Evolutionary conservation across 768 basidiomycete genomes (phyloP), one percentile per base, ranked within the genome.

Genomic region (Lactifluus pinguis): DNA sequence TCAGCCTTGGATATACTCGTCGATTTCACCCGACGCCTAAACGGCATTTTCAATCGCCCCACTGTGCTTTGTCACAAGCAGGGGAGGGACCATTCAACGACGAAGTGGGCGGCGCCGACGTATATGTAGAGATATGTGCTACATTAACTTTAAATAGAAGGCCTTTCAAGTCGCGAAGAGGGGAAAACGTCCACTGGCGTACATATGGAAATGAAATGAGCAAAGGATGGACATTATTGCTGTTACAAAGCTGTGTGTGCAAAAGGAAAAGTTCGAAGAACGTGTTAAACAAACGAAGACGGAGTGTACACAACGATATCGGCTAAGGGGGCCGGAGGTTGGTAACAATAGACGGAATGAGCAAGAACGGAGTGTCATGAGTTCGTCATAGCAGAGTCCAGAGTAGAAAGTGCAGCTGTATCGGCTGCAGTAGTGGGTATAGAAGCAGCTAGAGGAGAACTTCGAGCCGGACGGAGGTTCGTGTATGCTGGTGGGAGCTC

Each of bases 401-500:
- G 47, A 3, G 55, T 15, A 17, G 48, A 19, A 25, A 5, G 2
- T 2, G 8, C 6, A 49, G 30, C 7, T 49, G 45, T 10, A 45
- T 45, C 45, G 5, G 21, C 19, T 47, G 32, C 11, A n/a, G 17
- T 14, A 2, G 51, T 17, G 3, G 52, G 19, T 17, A 39, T 13
- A 19, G 56, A 39, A 52, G 44, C 0, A 17, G 50, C 45, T 29
- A 38, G 50, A 17, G 56, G 56, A 38, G 51, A 49, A 14, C 29
- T 30, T 30, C 41, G 38, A 21, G 25, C 6, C 19, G 48, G 47
- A 14, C 65, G 65, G 50, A 91, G 76, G 62, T 87, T 81, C 30
- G 86, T 89, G 71, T 92, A 92, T 34, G 88, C 88, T 2, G 89
- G 89, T 14, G 89, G 89, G 52, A 92, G 77, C 71, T 92, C 90